These are phyloP conservation scores for Rutidosis leptorrhynchoides DNA, from an alignment of 129 eudicot species.

Conservation along the genomic window DNA sequence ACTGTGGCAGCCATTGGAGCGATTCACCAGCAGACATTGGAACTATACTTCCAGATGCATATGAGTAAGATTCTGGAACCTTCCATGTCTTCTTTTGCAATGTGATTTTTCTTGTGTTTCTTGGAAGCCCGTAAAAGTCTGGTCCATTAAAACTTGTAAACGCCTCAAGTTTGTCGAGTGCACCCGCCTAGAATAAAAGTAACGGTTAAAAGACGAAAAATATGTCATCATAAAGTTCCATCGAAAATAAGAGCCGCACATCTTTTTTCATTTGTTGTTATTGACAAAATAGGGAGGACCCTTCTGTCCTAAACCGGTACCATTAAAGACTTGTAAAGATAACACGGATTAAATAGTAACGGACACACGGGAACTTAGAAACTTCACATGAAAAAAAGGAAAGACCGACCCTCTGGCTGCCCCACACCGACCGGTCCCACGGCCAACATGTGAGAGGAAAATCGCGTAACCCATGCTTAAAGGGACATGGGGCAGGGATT, in stretches of 20 bases:
- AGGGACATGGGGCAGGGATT: too few species aligned
- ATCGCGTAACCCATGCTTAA: too few species aligned
- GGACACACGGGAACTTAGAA: too few species aligned
- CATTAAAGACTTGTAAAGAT: background rate
- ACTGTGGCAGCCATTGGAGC: slow-evolving; percentile 67
- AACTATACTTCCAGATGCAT: slow-evolving; percentile 60
- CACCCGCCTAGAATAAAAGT: slow-evolving; percentile 63
- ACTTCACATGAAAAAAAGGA: too few species aligned
- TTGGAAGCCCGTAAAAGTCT: slow-evolving; percentile 90
- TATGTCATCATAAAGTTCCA: background rate
- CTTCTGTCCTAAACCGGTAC: background rate
- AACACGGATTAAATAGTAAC: too few species aligned
- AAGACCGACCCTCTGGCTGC: too few species aligned
- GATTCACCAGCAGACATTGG: slow-evolving; percentile 95
- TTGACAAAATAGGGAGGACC: background rate
- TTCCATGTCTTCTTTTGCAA: slow-evolving; percentile 71
- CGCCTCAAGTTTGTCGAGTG: slow-evolving; percentile 91
- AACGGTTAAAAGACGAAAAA: background rate
- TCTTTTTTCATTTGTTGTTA: background rate
- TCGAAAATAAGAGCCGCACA: background rate
- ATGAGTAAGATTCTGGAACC: slow-evolving; percentile 63
- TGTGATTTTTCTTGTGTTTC: slow-evolving; percentile 67
- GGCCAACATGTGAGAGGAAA: too few species aligned
- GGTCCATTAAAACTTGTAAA: slow-evolving; percentile 98
- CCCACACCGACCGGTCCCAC: too few species aligned